phyloP scores from a whole-genome alignment of 495 filamentous ascomycete species.

The Hyaloscypha variabilis region DNA sequence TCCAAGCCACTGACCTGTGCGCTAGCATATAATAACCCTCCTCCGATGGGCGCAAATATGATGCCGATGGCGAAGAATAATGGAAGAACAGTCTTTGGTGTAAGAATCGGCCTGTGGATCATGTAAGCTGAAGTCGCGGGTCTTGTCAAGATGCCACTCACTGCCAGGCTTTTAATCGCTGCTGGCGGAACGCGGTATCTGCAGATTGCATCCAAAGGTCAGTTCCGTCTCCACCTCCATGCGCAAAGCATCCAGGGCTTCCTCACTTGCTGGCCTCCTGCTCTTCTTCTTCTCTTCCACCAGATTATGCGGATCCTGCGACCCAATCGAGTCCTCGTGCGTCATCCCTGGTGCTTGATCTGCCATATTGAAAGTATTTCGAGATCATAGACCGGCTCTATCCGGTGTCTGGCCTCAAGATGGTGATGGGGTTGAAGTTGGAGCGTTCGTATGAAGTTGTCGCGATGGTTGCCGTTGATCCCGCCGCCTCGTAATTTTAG shows the following conservation, averaged over 20 bases:
- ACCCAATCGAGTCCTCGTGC: slow-evolving; percentile 43
- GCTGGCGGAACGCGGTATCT: slow-evolving; percentile 93
- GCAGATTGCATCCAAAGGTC: slow-evolving; percentile 22
- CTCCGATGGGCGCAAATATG: slow-evolving; percentile 87
- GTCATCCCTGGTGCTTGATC: slow-evolving; percentile 19
- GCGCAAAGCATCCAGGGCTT: slow-evolving; percentile 8
- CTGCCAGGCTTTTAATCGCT: slow-evolving; percentile 95
- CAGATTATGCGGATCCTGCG: slow-evolving; percentile 38
- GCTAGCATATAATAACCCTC: slow-evolving; percentile 81
- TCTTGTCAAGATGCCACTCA: slow-evolving; percentile 44
- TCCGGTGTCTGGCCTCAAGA: slow-evolving; percentile 15
- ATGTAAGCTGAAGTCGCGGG: slow-evolving; percentile 19
- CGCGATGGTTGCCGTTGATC: slow-evolving; percentile 18
- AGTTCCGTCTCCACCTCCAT: slow-evolving; percentile 11
- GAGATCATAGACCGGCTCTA: slow-evolving; percentile 28
- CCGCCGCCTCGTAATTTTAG: slow-evolving; percentile 18
- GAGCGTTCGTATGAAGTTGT: slow-evolving; percentile 8
- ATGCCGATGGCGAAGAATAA: slow-evolving; percentile 86
- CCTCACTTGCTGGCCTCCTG: slow-evolving; percentile 81
- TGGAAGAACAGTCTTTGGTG: slow-evolving; percentile 88
- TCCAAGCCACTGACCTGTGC: slow-evolving; percentile 53
- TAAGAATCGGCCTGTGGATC: slow-evolving; percentile 75
- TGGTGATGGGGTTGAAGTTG: background rate
- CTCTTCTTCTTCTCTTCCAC: slow-evolving; percentile 72
- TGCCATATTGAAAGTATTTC: slow-evolving; percentile 26